Base-by-base conservation (phyloP, 768 basidiomycete genomes). In the Termitomyces heimii region DNA sequence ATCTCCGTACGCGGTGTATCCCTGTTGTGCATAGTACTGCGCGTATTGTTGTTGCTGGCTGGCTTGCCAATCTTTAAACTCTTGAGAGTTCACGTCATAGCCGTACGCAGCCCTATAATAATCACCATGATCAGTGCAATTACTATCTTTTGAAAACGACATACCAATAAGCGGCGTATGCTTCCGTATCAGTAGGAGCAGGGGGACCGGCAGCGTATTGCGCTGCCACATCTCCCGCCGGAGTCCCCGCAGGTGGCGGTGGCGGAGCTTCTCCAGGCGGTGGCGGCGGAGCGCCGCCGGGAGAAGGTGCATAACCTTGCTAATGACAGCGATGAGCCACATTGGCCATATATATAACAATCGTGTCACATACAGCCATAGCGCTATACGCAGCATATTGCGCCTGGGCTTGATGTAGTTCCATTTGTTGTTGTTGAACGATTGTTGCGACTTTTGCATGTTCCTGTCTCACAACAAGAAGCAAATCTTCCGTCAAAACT, bases 381-480 rank as follows among this genome's bases (percentile, higher is more conserved):
- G 79, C 75, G 62, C 80, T 79, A 65, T 92, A 89, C 22, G 84
- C 85, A 48, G 87, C 87, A 71, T 89, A 92, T 67, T 89, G 88
- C 61, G 80, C 75, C 68, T 92, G 91, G 2, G 88, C 89, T 68
- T 91, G 88, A 60, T 92, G 90, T 28, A 92, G 77, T 65, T 92
- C 90, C 86, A 89, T 88, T 71, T 92, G 90, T 68, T 92, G 88
- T 53, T 89, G 89, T 51, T 79, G 77, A 5, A 89, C 69, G 3
- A 63, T 14, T 12, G 22, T 53, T 4, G 55, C 39, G 28, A 93
- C 87, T 71, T 98, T 96, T 28, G 81, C 85, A 66, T 94, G 92
- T 68, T 98, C 94, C 60, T 83, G 79, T 18, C 82, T 82, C 9
- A 98, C 92, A n/a, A 97, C 94, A 35, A 84, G 80, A 9, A 94